Base-by-base conservation (phyloP, 306 rosid species). In the Castanea mollissima region DNA sequence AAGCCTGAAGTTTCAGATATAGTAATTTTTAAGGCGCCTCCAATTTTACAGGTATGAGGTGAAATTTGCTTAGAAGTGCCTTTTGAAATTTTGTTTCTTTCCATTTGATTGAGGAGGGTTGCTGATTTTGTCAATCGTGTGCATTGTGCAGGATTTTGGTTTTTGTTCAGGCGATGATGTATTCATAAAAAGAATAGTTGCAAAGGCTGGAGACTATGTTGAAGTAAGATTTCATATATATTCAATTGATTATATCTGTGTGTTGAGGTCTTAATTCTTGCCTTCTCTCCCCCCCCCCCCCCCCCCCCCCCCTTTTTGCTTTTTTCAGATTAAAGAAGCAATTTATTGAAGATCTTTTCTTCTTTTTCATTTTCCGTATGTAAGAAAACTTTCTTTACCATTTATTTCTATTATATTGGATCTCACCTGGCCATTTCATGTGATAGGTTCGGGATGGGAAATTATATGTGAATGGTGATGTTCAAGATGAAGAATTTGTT, bases 1-100 rank as follows among this genome's bases (percentile, higher is more conserved):
- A 91, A 88, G 79, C 99, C 99, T 18, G 90, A 88, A 74, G 94
- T 93, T 85, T 93, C 99, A 49, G 99, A 95, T 83, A 90, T 95
- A 35, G 98, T 95, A 41, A 91, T 93, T 64, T 95, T 95, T 75
- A 93, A 87, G 87, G 94, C 93, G 74, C 99, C 99, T 80, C 86
- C 91, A 55, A 84, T 81, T 70, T 85, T 95, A 75, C 88, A 90
- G 94, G 99, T 91, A 92, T 73, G 14, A 34, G 32, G 23, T 32
- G 1, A 23, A 67, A 35, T 57, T 15, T n/a, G 25, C 14, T 76
- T 20, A 9, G 8, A 38, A 20, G 75, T 73, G 5, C 58, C 21
- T 27, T 56, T 12, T 73, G 55, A 18, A 71, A 67, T 44, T 55
- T 76, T 80, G 0, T 76, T 65, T 19, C 10, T 20, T 35, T 76